Conservation (phyloP, 352 stramenopile species). For the Phytophthora brassicae region DNA sequence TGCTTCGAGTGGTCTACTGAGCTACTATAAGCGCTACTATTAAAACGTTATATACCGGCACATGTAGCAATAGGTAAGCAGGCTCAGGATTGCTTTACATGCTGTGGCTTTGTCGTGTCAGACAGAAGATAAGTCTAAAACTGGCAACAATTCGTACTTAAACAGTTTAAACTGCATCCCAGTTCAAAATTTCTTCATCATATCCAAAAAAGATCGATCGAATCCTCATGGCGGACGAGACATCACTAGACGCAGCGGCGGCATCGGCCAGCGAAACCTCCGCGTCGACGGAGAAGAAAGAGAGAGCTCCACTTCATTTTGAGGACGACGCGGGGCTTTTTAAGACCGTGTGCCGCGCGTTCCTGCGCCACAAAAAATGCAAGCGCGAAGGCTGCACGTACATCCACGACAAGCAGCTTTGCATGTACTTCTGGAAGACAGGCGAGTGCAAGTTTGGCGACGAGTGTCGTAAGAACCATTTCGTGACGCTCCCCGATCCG, state of each 20-base stretch:
- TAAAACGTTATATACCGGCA: no score
- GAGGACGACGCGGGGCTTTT: slow-evolving; percentile 57
- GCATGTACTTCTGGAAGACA: slow-evolving; percentile 43
- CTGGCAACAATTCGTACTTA: no score
- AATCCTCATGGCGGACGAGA: slow-evolving; percentile 13
- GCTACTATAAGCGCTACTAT: no score
- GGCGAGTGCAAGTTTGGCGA: slow-evolving; percentile 56
- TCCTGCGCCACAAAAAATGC: slow-evolving; percentile 47
- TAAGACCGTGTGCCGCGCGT: slow-evolving; percentile 62
- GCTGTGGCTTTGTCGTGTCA: no score
- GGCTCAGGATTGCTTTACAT: no score
- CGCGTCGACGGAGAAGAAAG: slow-evolving; percentile 12
- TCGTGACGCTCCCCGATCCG: slow-evolving; percentile 33
- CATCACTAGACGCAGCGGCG: background rate
- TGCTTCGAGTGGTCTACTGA: no score
- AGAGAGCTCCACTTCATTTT: slow-evolving; percentile 35
- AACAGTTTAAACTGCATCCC: no score
- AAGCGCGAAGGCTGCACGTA: slow-evolving; percentile 35
- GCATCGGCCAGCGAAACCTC: background rate
- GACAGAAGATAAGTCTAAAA: no score
- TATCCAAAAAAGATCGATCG: slow-evolving; percentile 7
- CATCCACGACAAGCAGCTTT: slow-evolving; percentile 63
- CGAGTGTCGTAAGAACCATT: slow-evolving; percentile 64
- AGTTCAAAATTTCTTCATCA: background rate
- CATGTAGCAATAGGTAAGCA: no score